These are phyloP conservation scores for Zopfia rhizophila DNA, from an alignment of 2,329 filamentous ascomycete genomes.

Conservation along the genomic window DNA sequence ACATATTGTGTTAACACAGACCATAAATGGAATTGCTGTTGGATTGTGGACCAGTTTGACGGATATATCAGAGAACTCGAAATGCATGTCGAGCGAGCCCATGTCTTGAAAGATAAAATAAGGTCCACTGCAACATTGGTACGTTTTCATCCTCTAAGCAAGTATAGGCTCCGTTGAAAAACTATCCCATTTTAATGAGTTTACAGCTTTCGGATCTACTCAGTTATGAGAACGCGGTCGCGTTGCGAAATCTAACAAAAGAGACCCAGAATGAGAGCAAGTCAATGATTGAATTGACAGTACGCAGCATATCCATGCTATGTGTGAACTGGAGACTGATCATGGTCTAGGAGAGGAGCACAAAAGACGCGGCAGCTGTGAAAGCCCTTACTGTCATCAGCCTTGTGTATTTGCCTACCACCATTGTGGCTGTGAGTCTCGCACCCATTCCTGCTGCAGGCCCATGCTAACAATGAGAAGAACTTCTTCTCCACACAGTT, in stretches of 20 bases:
- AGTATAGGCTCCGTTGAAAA: not conserved
- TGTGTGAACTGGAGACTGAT: not conserved
- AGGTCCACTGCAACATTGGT: not conserved
- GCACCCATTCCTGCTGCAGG: not conserved
- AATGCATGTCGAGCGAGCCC: no score
- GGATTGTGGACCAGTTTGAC: no score
- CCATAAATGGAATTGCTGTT: no score
- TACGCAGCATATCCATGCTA: not conserved
- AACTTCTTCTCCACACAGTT: slow-evolving; percentile 18
- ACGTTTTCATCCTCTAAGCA: not conserved
- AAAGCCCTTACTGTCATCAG: slow-evolving; percentile 12
- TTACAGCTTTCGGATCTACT: slow-evolving; percentile 18
- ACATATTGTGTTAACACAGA: no score
- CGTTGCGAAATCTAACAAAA: slow-evolving; percentile 8
- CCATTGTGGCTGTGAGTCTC: slow-evolving; percentile 11
- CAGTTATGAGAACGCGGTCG: slow-evolving; percentile 16
- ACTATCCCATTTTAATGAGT: not conserved
- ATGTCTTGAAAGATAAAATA: no score
- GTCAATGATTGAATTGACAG: slow-evolving; percentile 14
- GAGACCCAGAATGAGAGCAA: slow-evolving; percentile 11
- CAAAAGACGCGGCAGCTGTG: slow-evolving; percentile 14
- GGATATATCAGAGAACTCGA: no score
- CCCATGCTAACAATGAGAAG: slow-evolving; percentile 5
- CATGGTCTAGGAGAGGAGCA: slow-evolving; percentile 7
- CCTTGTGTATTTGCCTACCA: slow-evolving; percentile 16